These are phyloP conservation scores for Wakefieldia striispora DNA, from an alignment of 768 basidiomycete genomes.

Conservation along the genomic window DNA sequence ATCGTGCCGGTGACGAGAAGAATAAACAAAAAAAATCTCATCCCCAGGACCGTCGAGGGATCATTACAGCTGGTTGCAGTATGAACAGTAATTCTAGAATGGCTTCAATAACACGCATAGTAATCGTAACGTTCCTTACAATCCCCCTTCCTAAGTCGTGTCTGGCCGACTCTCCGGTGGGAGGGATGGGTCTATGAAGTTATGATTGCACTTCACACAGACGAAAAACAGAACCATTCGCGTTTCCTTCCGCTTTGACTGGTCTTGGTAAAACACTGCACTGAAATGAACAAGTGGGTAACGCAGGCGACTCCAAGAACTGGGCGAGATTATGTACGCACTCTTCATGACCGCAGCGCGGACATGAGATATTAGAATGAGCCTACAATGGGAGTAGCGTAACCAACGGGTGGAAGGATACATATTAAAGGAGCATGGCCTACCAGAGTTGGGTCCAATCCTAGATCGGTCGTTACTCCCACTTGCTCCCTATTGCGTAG, in stretches of 20 bases:
- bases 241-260: slow-evolving; percentile 94
- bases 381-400: slow-evolving; percentile 46
- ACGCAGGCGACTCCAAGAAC: background rate
- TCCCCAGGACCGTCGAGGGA: no score
- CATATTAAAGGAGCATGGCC: slow-evolving; percentile 15
- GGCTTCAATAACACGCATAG: no score
- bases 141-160: slow-evolving; percentile 16
- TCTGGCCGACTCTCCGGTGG: slow-evolving; percentile 42
- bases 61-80: no score
- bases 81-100: no score
- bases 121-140: background rate
- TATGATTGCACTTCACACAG: slow-evolving; percentile 77
- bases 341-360: slow-evolving; percentile 80
- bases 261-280: slow-evolving; percentile 93
- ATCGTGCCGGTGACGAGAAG: no score
- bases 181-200: slow-evolving; percentile 68
- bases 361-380: slow-evolving; percentile 81
- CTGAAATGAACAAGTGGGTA: slow-evolving; percentile 40
- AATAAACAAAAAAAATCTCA: no score
- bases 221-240: slow-evolving; percentile 93
- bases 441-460: slow-evolving; percentile 86
- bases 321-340: slow-evolving; percentile 38
- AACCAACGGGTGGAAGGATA: background rate
- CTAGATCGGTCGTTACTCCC: slow-evolving; percentile 86
- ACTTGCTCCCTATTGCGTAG: slow-evolving; percentile 73